These are phyloP conservation scores for Ramichloridium luteum DNA, from an alignment of 2,329 filamentous ascomycete genomes.

Conservation along the genomic window DNA sequence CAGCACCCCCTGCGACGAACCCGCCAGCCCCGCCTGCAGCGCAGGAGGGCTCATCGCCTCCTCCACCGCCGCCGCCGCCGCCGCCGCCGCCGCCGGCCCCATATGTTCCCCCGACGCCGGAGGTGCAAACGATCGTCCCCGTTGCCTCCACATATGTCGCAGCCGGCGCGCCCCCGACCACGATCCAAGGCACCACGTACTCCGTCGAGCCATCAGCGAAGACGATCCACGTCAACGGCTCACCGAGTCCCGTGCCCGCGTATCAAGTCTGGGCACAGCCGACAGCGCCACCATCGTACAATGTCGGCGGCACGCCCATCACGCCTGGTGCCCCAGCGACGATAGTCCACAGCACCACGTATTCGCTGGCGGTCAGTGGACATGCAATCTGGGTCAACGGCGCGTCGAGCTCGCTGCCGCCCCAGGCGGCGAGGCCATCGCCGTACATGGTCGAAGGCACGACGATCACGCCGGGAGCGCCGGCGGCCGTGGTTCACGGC, in stretches of 20 bases:
- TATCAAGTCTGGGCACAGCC: no score
- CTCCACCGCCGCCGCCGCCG: background rate
- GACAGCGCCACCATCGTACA: no score
- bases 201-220: slow-evolving; percentile 1
- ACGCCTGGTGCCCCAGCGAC: no score
- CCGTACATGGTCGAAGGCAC: slow-evolving; percentile 1
- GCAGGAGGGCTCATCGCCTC: no score
- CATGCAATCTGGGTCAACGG: no score
- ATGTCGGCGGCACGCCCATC: no score
- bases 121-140: background rate
- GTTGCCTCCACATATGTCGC: slow-evolving; percentile 1
- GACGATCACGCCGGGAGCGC: slow-evolving; percentile 3
- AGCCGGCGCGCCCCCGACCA: background rate
- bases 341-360: no score
- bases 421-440: no score
- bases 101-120: background rate
- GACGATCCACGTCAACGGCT: background rate
- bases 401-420: no score
- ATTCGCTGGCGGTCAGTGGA: no score
- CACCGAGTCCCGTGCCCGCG: background rate
- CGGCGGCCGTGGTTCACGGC: slow-evolving; percentile 2
- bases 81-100: background rate
- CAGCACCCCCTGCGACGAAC: background rate
- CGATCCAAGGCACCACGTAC: slow-evolving; percentile 2
- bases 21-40: background rate